phyloP scores from a whole-genome alignment of 2,329 filamentous ascomycete genomes.

The Thielaviopsis populi region DNA sequence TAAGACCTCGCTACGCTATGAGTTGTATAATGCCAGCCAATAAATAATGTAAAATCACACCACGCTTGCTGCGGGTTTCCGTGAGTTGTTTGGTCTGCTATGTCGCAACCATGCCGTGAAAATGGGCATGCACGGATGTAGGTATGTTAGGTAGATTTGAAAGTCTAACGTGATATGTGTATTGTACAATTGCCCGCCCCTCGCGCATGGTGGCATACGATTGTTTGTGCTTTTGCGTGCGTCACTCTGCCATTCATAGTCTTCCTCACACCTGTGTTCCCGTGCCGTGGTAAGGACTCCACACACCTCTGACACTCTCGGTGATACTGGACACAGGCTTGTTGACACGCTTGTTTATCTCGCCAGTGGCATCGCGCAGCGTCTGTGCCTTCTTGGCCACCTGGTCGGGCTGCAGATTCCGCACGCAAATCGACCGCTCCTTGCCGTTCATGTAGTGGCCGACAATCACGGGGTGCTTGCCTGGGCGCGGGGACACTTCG shows the following conservation, averaged over 20 bases:
- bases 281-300: constrained; percentile 54
- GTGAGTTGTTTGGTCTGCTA: background rate
- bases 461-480: constrained; percentile 74
- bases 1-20: background rate
- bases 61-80: background rate
- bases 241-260: background rate
- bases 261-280: constrained; percentile 35
- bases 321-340: constrained; percentile 51
- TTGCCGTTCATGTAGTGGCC: constrained; percentile 88
- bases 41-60: constrained; percentile 17
- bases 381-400: constrained; percentile 66
- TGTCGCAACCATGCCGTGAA: too few species aligned
- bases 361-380: constrained; percentile 58
- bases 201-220: background rate
- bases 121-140: too few species aligned
- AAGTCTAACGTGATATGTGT: constrained; percentile 17
- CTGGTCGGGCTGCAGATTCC: constrained; percentile 67
- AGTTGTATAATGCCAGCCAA: constrained; percentile 18
- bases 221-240: background rate
- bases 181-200: constrained; percentile 9
- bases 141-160: too few species aligned
- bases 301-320: constrained; percentile 52
- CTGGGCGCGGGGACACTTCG: constrained; percentile 75
- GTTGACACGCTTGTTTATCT: constrained; percentile 50
- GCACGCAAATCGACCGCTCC: constrained; percentile 73